Conservation (phyloP, 2,329 filamentous ascomycete species). For the Pestalotiopsis fici region DNA sequence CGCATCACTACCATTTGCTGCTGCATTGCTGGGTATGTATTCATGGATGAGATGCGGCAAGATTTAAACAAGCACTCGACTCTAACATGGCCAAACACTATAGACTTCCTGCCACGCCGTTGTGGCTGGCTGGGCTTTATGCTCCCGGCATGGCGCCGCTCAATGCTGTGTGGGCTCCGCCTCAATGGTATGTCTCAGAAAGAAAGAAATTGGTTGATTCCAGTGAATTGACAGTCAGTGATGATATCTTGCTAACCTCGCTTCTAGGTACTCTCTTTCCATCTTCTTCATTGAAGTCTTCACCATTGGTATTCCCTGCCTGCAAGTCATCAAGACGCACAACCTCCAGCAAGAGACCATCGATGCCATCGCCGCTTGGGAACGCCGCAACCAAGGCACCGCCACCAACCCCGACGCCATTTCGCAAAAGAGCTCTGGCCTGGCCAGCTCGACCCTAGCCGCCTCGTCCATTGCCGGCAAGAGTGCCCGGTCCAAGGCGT, state of each 20-base stretch:
- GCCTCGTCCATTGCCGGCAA: slow-evolving; percentile 14
- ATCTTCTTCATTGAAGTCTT: slow-evolving; percentile 65
- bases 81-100: too few relatives aligned
- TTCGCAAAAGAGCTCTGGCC: slow-evolving; percentile 23
- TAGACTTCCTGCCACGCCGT: slow-evolving; percentile 62
- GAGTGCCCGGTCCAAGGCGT: slow-evolving; percentile 13
- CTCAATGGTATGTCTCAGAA: slow-evolving; percentile 55
- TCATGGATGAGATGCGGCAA: background rate
- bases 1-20: slow-evolving; percentile 61
- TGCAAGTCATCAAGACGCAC: slow-evolving; percentile 51
- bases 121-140: slow-evolving; percentile 66
- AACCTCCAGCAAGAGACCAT: slow-evolving; percentile 48
- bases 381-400: slow-evolving; percentile 37
- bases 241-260: background rate
- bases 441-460: slow-evolving; percentile 8
- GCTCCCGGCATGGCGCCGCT: slow-evolving; percentile 50
- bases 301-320: slow-evolving; percentile 64
- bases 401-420: slow-evolving; percentile 33
- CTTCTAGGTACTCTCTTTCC: slow-evolving; percentile 54
- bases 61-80: slow-evolving; percentile 25
- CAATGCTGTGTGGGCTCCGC: slow-evolving; percentile 58
- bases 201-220: background rate
- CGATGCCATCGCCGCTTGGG: slow-evolving; percentile 50
- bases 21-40: slow-evolving; percentile 44
- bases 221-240: too few relatives aligned